Conservation (phyloP, 352 stramenopile genomes). For the Pythium phragmiticola region DNA sequence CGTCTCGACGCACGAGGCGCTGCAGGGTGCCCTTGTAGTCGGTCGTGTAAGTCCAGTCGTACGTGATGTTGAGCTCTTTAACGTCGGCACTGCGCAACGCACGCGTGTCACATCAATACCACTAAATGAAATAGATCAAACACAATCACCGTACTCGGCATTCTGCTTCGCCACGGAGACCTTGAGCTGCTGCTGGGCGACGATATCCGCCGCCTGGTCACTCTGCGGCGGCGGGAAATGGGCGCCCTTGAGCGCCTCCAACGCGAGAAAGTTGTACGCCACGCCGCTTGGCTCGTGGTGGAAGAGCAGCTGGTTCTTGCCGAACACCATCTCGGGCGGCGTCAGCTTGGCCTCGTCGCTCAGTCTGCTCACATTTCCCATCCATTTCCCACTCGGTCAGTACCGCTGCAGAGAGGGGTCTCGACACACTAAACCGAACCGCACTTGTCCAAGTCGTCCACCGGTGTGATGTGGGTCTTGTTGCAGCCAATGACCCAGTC, state of each 20-base stretch:
- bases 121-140: neutral
- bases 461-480: constrained; percentile 81
- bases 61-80: constrained; percentile 82
- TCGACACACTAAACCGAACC: constrained; percentile 1
- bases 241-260: constrained; percentile 72
- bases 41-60: constrained; percentile 85
- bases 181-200: constrained; percentile 77
- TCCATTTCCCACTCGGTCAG: neutral
- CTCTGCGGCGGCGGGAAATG: constrained; percentile 51
- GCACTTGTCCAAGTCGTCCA: constrained; percentile 67
- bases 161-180: constrained; percentile 79
- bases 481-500: constrained; percentile 74
- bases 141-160: constrained; percentile 41
- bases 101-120: neutral
- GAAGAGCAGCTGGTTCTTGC: constrained; percentile 77
- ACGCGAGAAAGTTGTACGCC: constrained; percentile 74
- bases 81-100: constrained; percentile 53
- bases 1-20: constrained; percentile 33
- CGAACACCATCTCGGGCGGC: constrained; percentile 86
- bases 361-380: constrained; percentile 35
- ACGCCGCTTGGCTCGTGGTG: constrained; percentile 68
- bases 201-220: constrained; percentile 44
- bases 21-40: constrained; percentile 81
- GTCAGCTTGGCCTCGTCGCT: constrained; percentile 64
- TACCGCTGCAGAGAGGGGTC: constrained; percentile 1